Evolutionary conservation across 2,329 filamentous ascomycete genomes (phyloP).

Genomic region (Bipolaris sorokiniana): DNA sequence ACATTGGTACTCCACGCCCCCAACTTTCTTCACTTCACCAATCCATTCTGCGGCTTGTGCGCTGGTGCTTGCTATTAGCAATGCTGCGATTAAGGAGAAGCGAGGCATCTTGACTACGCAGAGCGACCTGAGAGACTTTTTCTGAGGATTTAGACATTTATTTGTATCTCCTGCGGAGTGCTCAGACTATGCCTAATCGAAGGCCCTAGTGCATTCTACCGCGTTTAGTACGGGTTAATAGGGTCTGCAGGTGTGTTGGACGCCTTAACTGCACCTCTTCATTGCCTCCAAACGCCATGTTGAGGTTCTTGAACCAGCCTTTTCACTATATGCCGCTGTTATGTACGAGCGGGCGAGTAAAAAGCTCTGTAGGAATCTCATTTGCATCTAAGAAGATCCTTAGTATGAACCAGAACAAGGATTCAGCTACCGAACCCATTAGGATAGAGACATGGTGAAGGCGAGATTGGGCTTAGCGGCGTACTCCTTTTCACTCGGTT

Average conservation of each 20-base stretch:
- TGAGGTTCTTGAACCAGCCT: not conserved
- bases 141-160: slow-evolving; percentile 13
- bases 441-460: not conserved
- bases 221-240: not conserved
- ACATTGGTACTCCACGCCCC: slow-evolving; percentile 37
- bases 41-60: slow-evolving; percentile 33
- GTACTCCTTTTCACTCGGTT: slow-evolving; percentile 14
- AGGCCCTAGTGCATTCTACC: slow-evolving; percentile 6
- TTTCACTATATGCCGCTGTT: not conserved
- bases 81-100: slow-evolving; percentile 24
- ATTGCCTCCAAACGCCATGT: slow-evolving; percentile 6
- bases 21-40: slow-evolving; percentile 37
- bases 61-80: slow-evolving; percentile 27
- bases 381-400: not conserved
- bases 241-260: slow-evolving; percentile 6
- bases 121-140: not conserved
- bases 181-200: not conserved
- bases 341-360: not conserved
- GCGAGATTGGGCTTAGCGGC: not conserved
- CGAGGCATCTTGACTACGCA: slow-evolving; percentile 31
- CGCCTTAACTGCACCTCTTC: slow-evolving; percentile 10
- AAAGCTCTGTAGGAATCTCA: not conserved
- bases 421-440: slow-evolving; percentile 9
- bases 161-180: not conserved
- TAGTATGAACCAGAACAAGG: not conserved